These are phyloP conservation scores for Calonectria hongkongensis DNA, from an alignment of 2,329 filamentous ascomycete species.

Conservation along the genomic window DNA sequence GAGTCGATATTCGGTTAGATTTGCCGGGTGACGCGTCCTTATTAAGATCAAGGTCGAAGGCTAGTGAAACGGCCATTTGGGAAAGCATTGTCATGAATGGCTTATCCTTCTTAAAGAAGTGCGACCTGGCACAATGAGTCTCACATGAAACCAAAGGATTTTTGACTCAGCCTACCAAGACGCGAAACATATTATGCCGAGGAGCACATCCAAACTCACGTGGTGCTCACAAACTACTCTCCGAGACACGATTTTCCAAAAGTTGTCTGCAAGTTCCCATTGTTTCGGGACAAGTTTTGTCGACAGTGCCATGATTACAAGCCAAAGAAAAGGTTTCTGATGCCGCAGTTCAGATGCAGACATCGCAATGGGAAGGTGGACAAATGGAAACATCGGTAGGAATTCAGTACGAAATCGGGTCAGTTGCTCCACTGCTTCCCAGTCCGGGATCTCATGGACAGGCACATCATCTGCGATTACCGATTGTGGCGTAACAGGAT, in stretches of 20 bases:
- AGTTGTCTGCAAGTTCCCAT: conserved; percentile 47
- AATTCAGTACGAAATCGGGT: conserved; percentile 40
- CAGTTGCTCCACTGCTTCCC: conserved; percentile 38
- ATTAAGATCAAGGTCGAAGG: conserved; percentile 63
- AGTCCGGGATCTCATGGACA: conserved; percentile 20
- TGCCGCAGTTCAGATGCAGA: conserved; percentile 52
- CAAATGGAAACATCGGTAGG: conserved; percentile 53
- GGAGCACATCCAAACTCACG: conserved; percentile 55
- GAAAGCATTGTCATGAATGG: conserved; percentile 61
- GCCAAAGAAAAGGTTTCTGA: conserved; percentile 62
- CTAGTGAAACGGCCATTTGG: conserved; percentile 60
- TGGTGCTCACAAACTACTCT: conserved; percentile 52
- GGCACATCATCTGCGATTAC: conserved; percentile 38
- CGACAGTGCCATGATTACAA: conserved; percentile 60
- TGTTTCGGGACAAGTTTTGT: conserved; percentile 50
- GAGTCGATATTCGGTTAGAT: not conserved
- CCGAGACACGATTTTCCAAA: conserved; percentile 53
- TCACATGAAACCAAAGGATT: not conserved
- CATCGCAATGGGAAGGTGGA: conserved; percentile 48
- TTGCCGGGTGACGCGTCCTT: conserved; percentile 28
- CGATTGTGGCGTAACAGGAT: not conserved
- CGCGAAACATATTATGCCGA: conserved; percentile 54
- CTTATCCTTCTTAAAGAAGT: conserved; percentile 54
- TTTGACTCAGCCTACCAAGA: conserved; percentile 50
- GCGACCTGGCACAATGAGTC: conserved; percentile 45